These are phyloP conservation scores for Vitis labrusca DNA, from an alignment of 164 flowering plant genomes.

Conservation along the genomic window DNA sequence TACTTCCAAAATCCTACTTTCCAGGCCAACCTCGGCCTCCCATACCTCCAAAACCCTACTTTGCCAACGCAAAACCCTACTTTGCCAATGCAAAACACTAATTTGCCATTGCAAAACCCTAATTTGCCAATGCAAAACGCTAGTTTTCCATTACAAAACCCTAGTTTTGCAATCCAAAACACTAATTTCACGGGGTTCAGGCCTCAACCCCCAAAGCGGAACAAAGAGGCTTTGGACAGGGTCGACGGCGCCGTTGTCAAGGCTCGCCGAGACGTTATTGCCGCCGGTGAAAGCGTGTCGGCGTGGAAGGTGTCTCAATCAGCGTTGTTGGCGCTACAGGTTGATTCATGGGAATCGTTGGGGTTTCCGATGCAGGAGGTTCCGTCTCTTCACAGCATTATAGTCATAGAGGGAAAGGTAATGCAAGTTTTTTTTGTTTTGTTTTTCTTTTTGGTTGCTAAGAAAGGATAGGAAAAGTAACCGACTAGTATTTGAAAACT, in stretches of 20 bases:
- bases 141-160: background rate
- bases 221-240: constrained; percentile 26
- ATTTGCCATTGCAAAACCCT: constrained; percentile 14
- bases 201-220: constrained; percentile 2
- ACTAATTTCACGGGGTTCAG: background rate
- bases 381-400: constrained; percentile 59
- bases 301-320: constrained; percentile 60
- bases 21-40: constrained; percentile 6
- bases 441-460: background rate
- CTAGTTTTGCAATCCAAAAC: background rate
- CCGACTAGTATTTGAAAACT: background rate
- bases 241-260: constrained; percentile 45
- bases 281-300: constrained; percentile 55
- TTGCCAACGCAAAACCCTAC: constrained; percentile 14
- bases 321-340: constrained; percentile 43
- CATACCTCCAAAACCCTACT: constrained; percentile 22
- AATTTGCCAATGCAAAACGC: background rate
- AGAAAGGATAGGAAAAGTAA: background rate
- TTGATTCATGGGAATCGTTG: constrained; percentile 64
- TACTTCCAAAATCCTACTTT: constrained; percentile 21
- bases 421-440: background rate
- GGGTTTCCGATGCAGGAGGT: constrained; percentile 71
- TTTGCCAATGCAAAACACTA: constrained; percentile 15
- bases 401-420: constrained; percentile 74
- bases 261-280: constrained; percentile 42